Evolutionary conservation across 1,284 basidiomycete genomes (phyloP), one percentile per base, ranked within the genome.

Genomic region (Sphaerobolus stellatus): DNA sequence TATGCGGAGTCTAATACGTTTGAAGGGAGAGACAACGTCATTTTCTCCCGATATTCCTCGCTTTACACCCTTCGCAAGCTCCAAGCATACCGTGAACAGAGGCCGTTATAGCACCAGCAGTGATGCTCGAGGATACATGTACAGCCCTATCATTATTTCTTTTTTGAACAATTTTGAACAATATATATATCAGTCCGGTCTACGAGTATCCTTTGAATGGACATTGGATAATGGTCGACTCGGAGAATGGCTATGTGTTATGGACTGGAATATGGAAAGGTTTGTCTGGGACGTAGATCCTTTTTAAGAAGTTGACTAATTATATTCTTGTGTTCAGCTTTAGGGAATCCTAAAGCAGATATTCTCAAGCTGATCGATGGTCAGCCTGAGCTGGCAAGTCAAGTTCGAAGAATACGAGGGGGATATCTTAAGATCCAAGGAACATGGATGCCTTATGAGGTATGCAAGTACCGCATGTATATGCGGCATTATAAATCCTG

Each of bases 141-240:
- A 53, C 61, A 71, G 33, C 18, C 11, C 28, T 33, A 11, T 16
- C 7, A 34, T 20, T 16, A 14, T 33, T 20, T 30, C 30, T 50
- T 9, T 34, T 18, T 36, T 30, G 20, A 24, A n/a, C 20, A 31
- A 27, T 20, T 40, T 18, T 30, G n/a, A 44, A 18, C n/a, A 36
- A 11, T 36, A 11, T 36, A 36, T 36, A 11, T 11, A 18, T 4
- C 62, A 91, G 88, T 57, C 89, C 90, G 13, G 90, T 92, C 9
- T 92, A 90, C 64, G 90, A 92, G 68, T 92, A 92, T 63, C 90
- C 89, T 3, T 75, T 92, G 55, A 90, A 91, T 60, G 87, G 85
- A 14, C 90, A 92, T 67, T 92, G 90, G 88, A 90, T 92, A 64
- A 92, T 92, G 90, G 90, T 92, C 82, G 90, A 92, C 73, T 88